These are phyloP conservation scores for Gossypium longicalyx DNA, from an alignment of 345 rosid genomes.

Conservation along the genomic window DNA sequence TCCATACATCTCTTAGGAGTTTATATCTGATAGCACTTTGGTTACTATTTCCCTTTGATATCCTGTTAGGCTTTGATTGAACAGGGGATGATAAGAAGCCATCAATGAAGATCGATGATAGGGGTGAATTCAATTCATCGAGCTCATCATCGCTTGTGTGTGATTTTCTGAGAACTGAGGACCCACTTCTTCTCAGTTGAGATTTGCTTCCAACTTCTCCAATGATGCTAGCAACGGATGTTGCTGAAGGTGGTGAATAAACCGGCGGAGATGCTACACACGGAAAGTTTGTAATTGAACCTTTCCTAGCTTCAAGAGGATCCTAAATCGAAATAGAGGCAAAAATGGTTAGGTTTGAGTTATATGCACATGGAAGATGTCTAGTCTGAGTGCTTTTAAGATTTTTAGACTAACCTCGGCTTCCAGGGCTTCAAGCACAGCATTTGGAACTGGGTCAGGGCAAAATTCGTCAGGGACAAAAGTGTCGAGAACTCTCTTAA, in stretches of 20 bases:
- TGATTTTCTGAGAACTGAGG: conserved; percentile 63
- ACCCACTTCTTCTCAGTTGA: conserved; percentile 51
- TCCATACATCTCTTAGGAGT: conserved; percentile 81
- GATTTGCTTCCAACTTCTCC: conserved; percentile 42
- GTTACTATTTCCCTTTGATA: conserved; percentile 32
- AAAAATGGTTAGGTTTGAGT: conserved; percentile 1
- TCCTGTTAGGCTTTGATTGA: conserved; percentile 29
- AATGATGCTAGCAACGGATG: conserved; percentile 35
- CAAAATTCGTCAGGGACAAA: conserved; percentile 85
- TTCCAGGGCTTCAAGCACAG: conserved; percentile 70
- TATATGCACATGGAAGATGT: neutral
- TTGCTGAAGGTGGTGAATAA: conserved; percentile 60
- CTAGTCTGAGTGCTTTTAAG: neutral
- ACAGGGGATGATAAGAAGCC: conserved; percentile 28
- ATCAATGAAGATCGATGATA: conserved; percentile 30
- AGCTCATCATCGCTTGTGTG: conserved; percentile 89
- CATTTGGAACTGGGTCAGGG: conserved; percentile 82
- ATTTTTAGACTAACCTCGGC: conserved; percentile 49
- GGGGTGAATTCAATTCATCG: conserved; percentile 52
- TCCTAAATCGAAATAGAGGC: conserved; percentile 35
- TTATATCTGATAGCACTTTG: conserved; percentile 50
- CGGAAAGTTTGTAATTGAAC: conserved; percentile 44
- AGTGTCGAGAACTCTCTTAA: conserved; percentile 66
- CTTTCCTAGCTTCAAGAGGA: conserved; percentile 34
- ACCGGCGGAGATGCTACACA: conserved; percentile 51